phyloP scores from a whole-genome alignment of 345 rosid species.

The Heritiera fomes region DNA sequence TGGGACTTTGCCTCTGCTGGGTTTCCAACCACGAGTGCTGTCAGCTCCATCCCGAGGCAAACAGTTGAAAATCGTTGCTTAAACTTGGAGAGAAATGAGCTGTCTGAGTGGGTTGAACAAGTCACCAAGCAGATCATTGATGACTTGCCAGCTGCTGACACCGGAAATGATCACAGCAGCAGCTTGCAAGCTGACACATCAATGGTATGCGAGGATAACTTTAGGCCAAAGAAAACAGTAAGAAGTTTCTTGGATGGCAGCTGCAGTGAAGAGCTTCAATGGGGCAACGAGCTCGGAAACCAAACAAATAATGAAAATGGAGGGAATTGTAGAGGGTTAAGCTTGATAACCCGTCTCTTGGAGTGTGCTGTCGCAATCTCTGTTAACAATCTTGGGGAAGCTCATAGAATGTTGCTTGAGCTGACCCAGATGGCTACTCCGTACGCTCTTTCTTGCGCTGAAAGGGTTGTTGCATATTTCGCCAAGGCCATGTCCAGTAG shows the following conservation, averaged over 20 bases:
- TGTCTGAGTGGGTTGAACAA: slow-evolving; percentile 69
- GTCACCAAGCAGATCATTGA: slow-evolving; percentile 60
- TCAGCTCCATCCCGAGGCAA: slow-evolving; percentile 20
- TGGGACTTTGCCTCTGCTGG: slow-evolving; percentile 34
- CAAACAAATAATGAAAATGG: not conserved
- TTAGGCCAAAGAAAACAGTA: slow-evolving; percentile 30
- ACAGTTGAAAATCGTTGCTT: slow-evolving; percentile 21
- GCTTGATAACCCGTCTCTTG: slow-evolving; percentile 47
- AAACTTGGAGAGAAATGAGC: slow-evolving; percentile 50
- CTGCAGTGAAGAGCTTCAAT: slow-evolving; percentile 1
- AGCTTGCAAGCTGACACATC: slow-evolving; percentile 32
- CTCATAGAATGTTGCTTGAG: slow-evolving; percentile 63
- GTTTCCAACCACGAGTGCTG: not conserved
- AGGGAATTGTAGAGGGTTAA: slow-evolving; percentile 34
- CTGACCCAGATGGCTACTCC: slow-evolving; percentile 73
- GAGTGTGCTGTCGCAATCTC: slow-evolving; percentile 72
- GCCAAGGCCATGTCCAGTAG: slow-evolving; percentile 66
- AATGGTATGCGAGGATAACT: slow-evolving; percentile 19
- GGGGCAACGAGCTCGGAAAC: not conserved
- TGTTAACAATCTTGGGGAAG: slow-evolving; percentile 63
- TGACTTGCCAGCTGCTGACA: slow-evolving; percentile 42
- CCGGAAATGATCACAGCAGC: slow-evolving; percentile 1
- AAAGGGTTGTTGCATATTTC: slow-evolving; percentile 69
- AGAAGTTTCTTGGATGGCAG: slow-evolving; percentile 13
- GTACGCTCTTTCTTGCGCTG: slow-evolving; percentile 58